Evolutionary conservation across 306 rosid genomes (phyloP), one percentile per base, ranked within the genome.

Genomic region (Urtica urens): DNA sequence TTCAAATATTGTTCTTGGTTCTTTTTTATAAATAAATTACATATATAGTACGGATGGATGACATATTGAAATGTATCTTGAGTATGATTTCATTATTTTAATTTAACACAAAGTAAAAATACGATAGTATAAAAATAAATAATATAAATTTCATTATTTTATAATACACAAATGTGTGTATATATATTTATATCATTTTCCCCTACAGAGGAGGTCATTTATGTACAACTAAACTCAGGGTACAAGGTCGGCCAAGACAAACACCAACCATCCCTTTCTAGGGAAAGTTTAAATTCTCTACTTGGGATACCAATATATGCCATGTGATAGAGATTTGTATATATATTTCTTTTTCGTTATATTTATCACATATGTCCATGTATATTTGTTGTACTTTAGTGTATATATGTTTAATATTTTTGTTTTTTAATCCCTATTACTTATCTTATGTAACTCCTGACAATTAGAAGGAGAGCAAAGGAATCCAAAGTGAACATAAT

Each of bases 261-360:
- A 18, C 16, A 50, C 53, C 49, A 38, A 1, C 66, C 71, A 57
- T 72, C 70, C 46, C 70, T 70, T 51, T 69, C 68, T 17, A 16
- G 34, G 34, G 16, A 39, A 48, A 44, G 20, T 13, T 4, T 53
- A 49, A 19, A 26, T 12, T 25, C 22, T 23, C 53, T 11, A 44
- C 62, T 43, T 56, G 51, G 51, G 62, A 57, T 45, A 13, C 60
- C n/a, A 8, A 15, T 48, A 35, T 35, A 14, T 26, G 38, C 59
- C 79, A 63, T 43, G 63, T 65, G 73, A 12, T 38, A 39, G 29
- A 51, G 27, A 20, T 47, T 46, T 22, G 20, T 44, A 4, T n/a
- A n/a, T n/a, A 16, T 13, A 16, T 30, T 45, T 50, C 34, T 39
- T 60, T 52, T 39, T 49, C 25, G 17, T 51, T 33, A 51, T 10